Base-by-base conservation (phyloP, 768 basidiomycete species). In the Tulasnella sp. region DNA sequence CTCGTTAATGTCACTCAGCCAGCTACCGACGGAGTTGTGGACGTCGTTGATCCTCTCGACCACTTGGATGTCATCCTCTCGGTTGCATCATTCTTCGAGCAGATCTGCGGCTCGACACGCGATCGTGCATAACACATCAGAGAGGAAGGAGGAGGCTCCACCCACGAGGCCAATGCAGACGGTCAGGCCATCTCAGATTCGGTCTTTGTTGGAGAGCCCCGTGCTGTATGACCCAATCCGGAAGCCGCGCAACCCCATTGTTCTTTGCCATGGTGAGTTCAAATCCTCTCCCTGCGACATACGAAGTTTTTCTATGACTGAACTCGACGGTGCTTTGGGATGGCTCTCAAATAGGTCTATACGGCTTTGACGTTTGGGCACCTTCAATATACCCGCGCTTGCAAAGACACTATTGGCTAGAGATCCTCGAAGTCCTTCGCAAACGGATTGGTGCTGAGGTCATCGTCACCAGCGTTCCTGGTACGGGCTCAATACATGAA, bases 381-480 rank as follows among this genome's bases (percentile, higher is more conserved):
- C 91, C 91, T 0, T 75, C 80, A 0, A 75, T 84, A 10, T 88
- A 92, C 66, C 91, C 92, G 0, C 80, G 82, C 45, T 76, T 93
- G 59, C 81, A 87, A 55, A 79, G 90, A 69, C 91, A 97, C 61
- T 99, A 99, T 68, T 99, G 96, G 96, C 61, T 45, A 29, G 87
- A 90, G 59, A 82, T 97, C 2, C 75, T 97, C 30, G 80, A 77
- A 9, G 80, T 93, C 11, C 76, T 98, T 15, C 79, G 85, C 58
- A 77, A 85, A 54, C 85, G 78, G 62, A 75, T 98, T 11, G 88
- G 90, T 12, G 92, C 90, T 24, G 90, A 97, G 62, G 92, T 98
- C n/a, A 82, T 97, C 58, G 90, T 98, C 17, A 93, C 94, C 0
- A 83, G 86, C 0, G 96, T 98, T 19, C 94, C 96, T 43, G 82